Evolutionary conservation across 495 filamentous ascomycete species (phyloP).

Genomic region (Trichoderma parareesei): DNA sequence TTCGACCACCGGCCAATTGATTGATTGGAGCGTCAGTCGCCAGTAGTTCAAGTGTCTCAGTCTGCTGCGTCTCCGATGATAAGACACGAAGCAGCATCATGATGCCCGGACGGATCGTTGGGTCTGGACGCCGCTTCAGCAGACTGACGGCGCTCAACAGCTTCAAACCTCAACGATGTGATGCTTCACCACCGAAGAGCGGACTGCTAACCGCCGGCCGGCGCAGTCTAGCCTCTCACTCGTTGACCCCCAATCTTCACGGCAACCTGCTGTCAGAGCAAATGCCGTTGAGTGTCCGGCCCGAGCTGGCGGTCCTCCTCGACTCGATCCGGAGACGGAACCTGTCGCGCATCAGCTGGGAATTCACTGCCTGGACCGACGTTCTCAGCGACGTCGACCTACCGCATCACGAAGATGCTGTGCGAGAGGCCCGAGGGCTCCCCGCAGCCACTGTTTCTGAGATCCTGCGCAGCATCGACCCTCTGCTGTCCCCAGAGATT

Average conservation of each 20-base stretch:
- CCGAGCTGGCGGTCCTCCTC: neutral
- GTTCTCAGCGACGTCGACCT: neutral
- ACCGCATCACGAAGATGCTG: neutral
- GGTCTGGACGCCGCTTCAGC: neutral
- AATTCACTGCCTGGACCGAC: constrained; percentile 4
- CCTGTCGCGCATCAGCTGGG: neutral
- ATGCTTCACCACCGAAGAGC: neutral
- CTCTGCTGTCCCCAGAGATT: constrained; percentile 18
- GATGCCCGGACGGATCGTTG: neutral
- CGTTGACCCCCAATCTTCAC: neutral
- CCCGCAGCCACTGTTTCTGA: constrained; percentile 30
- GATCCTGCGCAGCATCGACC: constrained; percentile 29
- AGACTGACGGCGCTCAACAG: neutral
- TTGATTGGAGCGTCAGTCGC: too few species aligned
- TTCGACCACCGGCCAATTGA: neutral
- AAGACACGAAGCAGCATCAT: neutral
- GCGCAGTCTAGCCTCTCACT: neutral
- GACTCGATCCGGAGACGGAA: neutral
- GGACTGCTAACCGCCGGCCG: neutral
- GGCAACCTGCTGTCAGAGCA: neutral
- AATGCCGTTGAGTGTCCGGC: neutral
- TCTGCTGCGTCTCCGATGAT: neutral
- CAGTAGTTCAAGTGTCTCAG: too few species aligned
- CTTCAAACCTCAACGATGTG: neutral
- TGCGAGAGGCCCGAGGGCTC: neutral